These are phyloP conservation scores for Carnegiea gigantea DNA, from an alignment of 179 eudicot genomes.

Conservation along the genomic window DNA sequence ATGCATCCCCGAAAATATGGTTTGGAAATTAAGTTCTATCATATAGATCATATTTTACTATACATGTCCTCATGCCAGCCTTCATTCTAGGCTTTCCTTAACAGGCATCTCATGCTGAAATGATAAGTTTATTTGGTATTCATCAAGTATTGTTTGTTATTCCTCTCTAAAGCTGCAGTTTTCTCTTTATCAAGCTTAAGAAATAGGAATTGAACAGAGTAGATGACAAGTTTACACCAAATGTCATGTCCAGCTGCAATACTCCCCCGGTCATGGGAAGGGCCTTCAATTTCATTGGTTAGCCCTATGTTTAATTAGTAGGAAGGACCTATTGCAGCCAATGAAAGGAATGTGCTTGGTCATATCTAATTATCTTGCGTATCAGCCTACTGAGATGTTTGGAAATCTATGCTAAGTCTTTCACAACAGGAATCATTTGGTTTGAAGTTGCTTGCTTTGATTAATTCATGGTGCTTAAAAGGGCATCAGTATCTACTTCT, in stretches of 20 bases:
- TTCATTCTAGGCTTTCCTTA: not conserved
- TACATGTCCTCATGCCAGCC: not conserved
- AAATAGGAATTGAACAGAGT: not conserved
- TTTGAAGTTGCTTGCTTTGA: conserved; percentile 10
- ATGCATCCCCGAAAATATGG: not conserved
- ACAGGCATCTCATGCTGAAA: not conserved
- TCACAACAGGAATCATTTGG: not conserved
- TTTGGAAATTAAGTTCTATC: not conserved
- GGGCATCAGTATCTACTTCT: not conserved
- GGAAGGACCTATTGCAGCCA: not conserved
- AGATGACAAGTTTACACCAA: conserved; percentile 2
- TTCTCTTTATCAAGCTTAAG: not conserved
- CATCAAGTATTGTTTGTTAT: not conserved
- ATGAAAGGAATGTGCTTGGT: not conserved
- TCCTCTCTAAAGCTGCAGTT: not conserved
- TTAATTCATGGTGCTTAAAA: conserved; percentile 1
- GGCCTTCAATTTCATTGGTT: not conserved
- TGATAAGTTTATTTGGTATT: not conserved
- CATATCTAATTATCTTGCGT: not conserved
- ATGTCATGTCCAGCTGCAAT: not conserved
- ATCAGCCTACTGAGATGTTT: not conserved
- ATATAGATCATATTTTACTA: not conserved
- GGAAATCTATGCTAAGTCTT: not conserved
- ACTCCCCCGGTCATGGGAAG: not conserved
- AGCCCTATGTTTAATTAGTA: not conserved